Base-by-base conservation (phyloP, 352 stramenopile genomes). In the Aphanomyces euteiches region DNA sequence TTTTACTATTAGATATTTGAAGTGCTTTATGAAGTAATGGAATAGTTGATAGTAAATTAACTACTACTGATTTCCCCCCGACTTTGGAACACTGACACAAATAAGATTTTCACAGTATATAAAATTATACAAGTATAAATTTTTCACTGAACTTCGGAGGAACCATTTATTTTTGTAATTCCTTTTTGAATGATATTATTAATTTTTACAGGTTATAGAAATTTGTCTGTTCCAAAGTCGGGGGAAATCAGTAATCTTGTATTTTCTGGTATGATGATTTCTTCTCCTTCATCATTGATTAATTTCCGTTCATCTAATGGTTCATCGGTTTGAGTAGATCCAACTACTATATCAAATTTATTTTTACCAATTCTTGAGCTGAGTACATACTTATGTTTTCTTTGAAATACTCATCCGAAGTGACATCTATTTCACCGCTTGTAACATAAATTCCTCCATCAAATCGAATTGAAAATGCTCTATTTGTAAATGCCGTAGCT, bases 351-450 rank as follows among this genome's bases (percentile, higher is more conserved):
- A 50, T 50, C 17, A 50, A 50, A 50, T 50, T n/a, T n/a, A 50
- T 50, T n/a, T 50, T 50, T 50, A 50, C 43, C 17, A 50, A 50
- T n/a, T 50, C 43, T 50, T 50, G 43, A n/a, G 43, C 43, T 50
- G 43, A 50, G 17, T n/a, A 50, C 1, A n/a, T n/a, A 50, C 1
- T 50, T n/a, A 50, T 50, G 10, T 50, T n/a, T 50, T 50, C 10
- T 50, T 50, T 50, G 10, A 50, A 50, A 50, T n/a, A n/a, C 1
- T n/a, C 17, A n/a, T 50, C 43, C 1, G 10, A n/a, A 50, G 17
- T n/a, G 1, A 12, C 10, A 2, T 50, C 43, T 1, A 50, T 50
- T 50, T 50, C 43, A n/a, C 43, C 43, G 10, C 10, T 50, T 12
- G 10, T n/a, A 50, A 50, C 43, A 12, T n/a, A n/a, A n/a, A 50